phyloP scores from a whole-genome alignment of 75 land plant species.

The Cunninghamia lanceolata region DNA sequence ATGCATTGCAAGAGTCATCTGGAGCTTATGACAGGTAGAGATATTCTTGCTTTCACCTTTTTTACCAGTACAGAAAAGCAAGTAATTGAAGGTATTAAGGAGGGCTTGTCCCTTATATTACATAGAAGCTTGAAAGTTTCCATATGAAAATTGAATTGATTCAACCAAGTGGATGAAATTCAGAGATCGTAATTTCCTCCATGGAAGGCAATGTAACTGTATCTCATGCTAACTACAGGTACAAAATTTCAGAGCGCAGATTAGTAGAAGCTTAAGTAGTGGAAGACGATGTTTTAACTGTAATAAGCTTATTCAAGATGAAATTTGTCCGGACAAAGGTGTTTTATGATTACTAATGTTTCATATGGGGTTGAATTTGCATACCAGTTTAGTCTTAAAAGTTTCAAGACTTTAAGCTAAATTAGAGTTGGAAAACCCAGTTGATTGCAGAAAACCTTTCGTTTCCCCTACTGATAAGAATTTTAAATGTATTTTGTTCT shows the following conservation, averaged over 20 bases:
- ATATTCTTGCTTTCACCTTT: neutral
- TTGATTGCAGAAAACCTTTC: neutral
- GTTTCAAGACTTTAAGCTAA: neutral
- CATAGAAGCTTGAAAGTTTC: neutral
- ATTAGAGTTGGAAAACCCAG: neutral
- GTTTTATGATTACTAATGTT: neutral
- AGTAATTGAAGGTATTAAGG: neutral
- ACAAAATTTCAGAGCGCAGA: neutral
- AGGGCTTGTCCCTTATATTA: neutral
- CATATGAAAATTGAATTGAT: neutral
- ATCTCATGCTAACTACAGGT: neutral
- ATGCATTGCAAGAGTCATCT: slow-evolving; percentile 30
- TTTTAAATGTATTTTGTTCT: neutral
- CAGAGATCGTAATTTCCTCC: neutral
- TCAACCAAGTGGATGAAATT: neutral
- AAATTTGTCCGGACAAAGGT: neutral
- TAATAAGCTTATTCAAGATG: neutral
- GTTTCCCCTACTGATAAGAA: too few species aligned
- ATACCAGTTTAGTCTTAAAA: neutral
- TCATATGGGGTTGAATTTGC: neutral
- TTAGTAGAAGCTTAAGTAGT: neutral
- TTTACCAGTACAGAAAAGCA: neutral
- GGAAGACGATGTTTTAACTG: neutral
- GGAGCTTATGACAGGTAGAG: neutral
- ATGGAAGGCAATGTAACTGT: neutral